Evolutionary conservation across 2,329 filamentous ascomycete species (phyloP).

Genomic region (Basipetospora chlamydospora): DNA sequence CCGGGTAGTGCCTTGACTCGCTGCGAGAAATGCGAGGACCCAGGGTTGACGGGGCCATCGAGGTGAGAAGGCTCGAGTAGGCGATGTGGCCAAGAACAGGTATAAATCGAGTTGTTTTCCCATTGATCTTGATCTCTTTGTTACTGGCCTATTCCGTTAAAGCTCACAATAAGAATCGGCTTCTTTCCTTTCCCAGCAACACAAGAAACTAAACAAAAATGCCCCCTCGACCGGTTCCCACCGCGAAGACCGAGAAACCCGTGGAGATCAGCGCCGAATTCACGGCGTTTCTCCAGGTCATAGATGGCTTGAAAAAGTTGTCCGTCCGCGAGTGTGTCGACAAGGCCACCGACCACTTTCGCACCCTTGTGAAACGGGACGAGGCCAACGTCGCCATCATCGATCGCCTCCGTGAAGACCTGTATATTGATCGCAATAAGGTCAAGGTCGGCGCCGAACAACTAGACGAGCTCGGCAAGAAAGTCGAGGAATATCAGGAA

Average conservation of each 20-base stretch:
- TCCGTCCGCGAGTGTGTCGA: neutral
- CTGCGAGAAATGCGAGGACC: neutral
- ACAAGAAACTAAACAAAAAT: neutral
- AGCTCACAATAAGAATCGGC: neutral
- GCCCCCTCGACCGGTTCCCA: too few species aligned
- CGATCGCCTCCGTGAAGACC: neutral
- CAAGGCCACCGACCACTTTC: neutral
- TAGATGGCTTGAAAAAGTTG: neutral
- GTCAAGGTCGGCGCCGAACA: neutral
- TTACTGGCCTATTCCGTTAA: neutral
- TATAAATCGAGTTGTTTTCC: neutral
- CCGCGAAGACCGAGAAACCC: neutral
- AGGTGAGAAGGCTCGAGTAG: neutral
- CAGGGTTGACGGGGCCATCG: too few species aligned
- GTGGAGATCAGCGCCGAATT: neutral
- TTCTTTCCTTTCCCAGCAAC: neutral
- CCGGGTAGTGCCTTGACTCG: neutral
- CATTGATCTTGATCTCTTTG: too few species aligned
- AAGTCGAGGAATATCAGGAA: neutral
- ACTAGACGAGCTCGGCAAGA: neutral
- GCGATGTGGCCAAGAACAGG: neutral
- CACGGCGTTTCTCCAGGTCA: neutral
- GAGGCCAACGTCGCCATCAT: neutral
- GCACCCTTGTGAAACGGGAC: neutral
- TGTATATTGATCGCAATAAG: neutral